phyloP scores from a whole-genome alignment of 352 stramenopile species.

The Pythium apleroticum region DNA sequence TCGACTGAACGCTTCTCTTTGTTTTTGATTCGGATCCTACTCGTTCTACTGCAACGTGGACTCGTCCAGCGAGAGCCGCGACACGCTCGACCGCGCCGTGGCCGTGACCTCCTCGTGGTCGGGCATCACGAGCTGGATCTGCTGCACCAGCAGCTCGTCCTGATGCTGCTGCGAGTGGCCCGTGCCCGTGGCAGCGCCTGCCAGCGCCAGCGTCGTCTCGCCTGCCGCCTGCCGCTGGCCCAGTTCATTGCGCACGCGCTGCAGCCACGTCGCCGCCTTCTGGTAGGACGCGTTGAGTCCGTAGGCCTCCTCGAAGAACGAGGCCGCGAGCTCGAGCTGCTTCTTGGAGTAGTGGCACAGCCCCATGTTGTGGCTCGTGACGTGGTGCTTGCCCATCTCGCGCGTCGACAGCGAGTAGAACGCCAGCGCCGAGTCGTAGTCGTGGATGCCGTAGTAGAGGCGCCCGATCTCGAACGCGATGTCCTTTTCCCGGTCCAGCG shows the following conservation, averaged over 20 bases:
- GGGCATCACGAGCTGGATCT: slow-evolving; percentile 56
- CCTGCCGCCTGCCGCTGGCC: neutral
- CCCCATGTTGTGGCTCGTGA: slow-evolving; percentile 96
- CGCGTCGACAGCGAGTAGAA: slow-evolving; percentile 88
- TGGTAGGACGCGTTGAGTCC: slow-evolving; percentile 69
- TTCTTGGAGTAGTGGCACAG: slow-evolving; percentile 93
- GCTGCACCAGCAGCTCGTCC: slow-evolving; percentile 43
- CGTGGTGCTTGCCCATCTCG: slow-evolving; percentile 93
- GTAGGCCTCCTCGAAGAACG: slow-evolving; percentile 75
- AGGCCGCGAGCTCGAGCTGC: slow-evolving; percentile 55
- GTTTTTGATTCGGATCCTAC: neutral
- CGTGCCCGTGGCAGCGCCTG: neutral
- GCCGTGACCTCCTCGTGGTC: slow-evolving; percentile 47
- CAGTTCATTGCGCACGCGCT: slow-evolving; percentile 71
- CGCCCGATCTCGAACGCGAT: slow-evolving; percentile 89
- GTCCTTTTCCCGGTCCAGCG: slow-evolving; percentile 93
- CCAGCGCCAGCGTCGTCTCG: neutral
- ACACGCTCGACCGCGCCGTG: slow-evolving; percentile 27
- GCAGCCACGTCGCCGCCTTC: slow-evolving; percentile 81
- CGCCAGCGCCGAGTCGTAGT: slow-evolving; percentile 88
- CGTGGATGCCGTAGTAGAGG: slow-evolving; percentile 92
- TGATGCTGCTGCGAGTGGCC: slow-evolving; percentile 11
- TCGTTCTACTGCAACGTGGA: slow-evolving; percentile 1
- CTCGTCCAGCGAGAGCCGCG: slow-evolving; percentile 27
- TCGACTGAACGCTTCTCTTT: too few relatives aligned